Conservation (phyloP, 2,329 filamentous ascomycete species). For the Cercospora sojina region DNA sequence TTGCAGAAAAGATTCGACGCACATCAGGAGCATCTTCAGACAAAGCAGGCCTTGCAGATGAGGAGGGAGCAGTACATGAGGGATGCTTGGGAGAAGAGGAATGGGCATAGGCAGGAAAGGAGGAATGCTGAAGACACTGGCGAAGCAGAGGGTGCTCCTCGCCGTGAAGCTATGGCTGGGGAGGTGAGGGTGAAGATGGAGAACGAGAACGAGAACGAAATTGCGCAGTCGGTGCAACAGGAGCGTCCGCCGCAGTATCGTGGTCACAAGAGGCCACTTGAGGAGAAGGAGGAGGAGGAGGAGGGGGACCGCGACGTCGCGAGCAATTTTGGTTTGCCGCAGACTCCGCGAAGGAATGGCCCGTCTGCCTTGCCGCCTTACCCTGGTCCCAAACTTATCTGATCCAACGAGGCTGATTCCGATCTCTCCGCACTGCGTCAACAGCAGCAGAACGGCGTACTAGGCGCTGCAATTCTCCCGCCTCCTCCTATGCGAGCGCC, state of each 20-base stretch:
- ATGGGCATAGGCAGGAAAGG: background rate
- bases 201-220: background rate
- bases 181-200: background rate
- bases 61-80: background rate
- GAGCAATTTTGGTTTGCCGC: background rate
- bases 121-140: background rate
- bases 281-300: background rate
- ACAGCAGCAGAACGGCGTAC: background rate
- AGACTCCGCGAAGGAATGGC: background rate
- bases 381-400: background rate
- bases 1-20: background rate
- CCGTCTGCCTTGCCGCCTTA: background rate
- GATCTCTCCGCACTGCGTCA: background rate
- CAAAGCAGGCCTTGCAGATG: background rate
- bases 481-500: background rate
- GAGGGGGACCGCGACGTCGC: background rate
- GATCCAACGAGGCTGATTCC: background rate
- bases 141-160: background rate
- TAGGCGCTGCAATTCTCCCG: background rate
- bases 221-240: background rate
- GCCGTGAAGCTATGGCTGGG: background rate
- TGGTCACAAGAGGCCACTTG: background rate
- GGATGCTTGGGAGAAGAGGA: background rate
- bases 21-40: background rate
- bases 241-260: background rate